Evolutionary conservation across 805 yeast species (phyloP), one percentile per base, ranked within the genome.

Genomic region (Suhomyces canberraensis): DNA sequence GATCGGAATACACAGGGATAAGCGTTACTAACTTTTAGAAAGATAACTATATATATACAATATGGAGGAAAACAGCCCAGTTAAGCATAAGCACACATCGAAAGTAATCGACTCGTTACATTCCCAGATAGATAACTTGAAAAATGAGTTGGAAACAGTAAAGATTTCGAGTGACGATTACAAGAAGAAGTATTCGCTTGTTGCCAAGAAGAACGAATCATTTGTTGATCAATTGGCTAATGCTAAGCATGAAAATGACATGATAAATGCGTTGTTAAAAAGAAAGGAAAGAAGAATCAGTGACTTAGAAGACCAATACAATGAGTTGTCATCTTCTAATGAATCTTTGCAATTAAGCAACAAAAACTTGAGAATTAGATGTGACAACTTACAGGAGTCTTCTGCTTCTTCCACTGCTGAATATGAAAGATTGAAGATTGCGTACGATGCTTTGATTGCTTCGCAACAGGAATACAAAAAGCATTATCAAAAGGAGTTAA

Each of bases 161-260:
- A 64, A 51, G 47, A 47, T 46, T 54, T 64, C 67, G 29, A 64
- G 61, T 36, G 60, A 62, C 19, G 83, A 76, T 40, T 69, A 73
- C 47, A 71, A 69, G 42, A 78, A 78, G 56, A 75, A 79, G 42
- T 64, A 70, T 48, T 69, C 75, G 35, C 60, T 70, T 19, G 50
- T 71, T 36, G 46, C 70, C 45, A 59, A 69, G 50, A 69, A 76
- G 58, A 64, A 79, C 48, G 79, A 75, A 46, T 64, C 72, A 37
- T 63, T 75, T 36, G 70, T 78, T 24, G 87, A 81, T 48, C 84
- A 80, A 56, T 58, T 81, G 42, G 78, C 87, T 20, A 80, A 79
- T 44, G 66, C 84, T 25, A 82, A 82, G 56, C 90, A 84, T 55
- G 91, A 87, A 50, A 81, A 81, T 48, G 89, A 84, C 45, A 81